Base-by-base conservation (phyloP, 2,329 filamentous ascomycete genomes). In the Cladosporium sp. region DNA sequence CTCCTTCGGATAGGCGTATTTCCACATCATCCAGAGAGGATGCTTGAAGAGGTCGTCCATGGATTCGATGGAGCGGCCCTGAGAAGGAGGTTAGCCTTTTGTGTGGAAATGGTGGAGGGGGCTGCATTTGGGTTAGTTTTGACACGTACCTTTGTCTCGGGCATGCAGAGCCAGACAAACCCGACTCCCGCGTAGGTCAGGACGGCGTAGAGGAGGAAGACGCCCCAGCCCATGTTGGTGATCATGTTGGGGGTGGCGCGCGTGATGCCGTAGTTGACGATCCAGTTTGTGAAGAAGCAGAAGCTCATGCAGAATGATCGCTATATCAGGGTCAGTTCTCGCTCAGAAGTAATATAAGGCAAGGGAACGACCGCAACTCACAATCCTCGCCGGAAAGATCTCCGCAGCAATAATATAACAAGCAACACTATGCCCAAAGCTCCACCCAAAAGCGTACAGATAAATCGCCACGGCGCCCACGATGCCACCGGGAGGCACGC, bases 11-110 rank as follows among this genome's bases (percentile, higher is more conserved):
- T 55, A 57, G 1, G 53, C 55, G 40, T 56, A 50, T 16, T 42
- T 53, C 43, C 43, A 57, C 53, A 57, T 57, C 27, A 47, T 54
- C 49, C 52, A 56, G 13, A 57, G 39, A 19, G 53, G 51, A n/a
- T 50, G 49, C 20, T 55, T 41, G 38, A 57, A 57, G 15, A 57
- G 45, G 38, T 57, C 55, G 19, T 57, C 54, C 55, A 57, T 57
- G 7, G 49, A 54, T 41, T 56, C 53, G 20, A 57, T 56, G 11
- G 49, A 53, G 7, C 55, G 43, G 2, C 55, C 53, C 47, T 43
- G 27, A n/a, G n/a, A n/a, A n/a, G n/a, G n/a, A n/a, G n/a, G n/a
- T n/a, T n/a, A n/a, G n/a, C n/a, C n/a, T n/a, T n/a, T n/a, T n/a
- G n/a, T n/a, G n/a, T 20, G 13, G 6, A 30, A 6, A 29, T 29